phyloP scores from a whole-genome alignment of 23 red algal genomes.

The Gracilaria caudata region DNA sequence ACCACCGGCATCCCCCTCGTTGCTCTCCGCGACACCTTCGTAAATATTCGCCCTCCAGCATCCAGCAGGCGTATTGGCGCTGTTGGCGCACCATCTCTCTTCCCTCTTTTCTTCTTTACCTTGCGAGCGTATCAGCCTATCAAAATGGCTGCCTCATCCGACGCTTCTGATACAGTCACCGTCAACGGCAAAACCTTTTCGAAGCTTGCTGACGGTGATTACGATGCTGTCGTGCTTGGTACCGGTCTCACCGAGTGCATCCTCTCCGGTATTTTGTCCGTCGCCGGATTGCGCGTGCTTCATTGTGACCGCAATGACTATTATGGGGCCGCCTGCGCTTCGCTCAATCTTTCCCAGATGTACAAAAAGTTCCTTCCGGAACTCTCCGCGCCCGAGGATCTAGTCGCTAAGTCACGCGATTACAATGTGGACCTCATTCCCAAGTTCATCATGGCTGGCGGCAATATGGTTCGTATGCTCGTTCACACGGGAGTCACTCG shows the following conservation, averaged over 20 bases:
- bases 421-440: slow-evolving; percentile 98
- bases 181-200: slow-evolving; percentile 63
- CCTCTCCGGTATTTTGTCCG: slow-evolving; percentile 87
- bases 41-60: neutral
- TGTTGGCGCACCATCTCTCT: no score
- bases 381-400: slow-evolving; percentile 17
- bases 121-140: neutral
- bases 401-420: slow-evolving; percentile 74
- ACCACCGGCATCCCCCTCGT: neutral
- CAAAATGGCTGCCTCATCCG: slow-evolving; percentile 11
- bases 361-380: slow-evolving; percentile 74
- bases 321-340: slow-evolving; percentile 93
- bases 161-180: slow-evolving; percentile 43
- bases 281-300: slow-evolving; percentile 84
- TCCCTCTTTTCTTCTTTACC: neutral
- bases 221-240: slow-evolving; percentile 97
- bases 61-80: neutral
- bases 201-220: slow-evolving; percentile 90
- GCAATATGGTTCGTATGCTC: slow-evolving; percentile 88
- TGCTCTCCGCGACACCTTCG: neutral
- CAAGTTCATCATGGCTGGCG: slow-evolving; percentile 97
- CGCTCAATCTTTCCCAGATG: slow-evolving; percentile 90
- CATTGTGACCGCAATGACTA: slow-evolving; percentile 96
- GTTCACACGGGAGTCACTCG: slow-evolving; percentile 83
- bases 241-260: slow-evolving; percentile 99